These are phyloP conservation scores for Camellia sinensis DNA, from an alignment of 148 eudicot genomes.

Conservation along the genomic window DNA sequence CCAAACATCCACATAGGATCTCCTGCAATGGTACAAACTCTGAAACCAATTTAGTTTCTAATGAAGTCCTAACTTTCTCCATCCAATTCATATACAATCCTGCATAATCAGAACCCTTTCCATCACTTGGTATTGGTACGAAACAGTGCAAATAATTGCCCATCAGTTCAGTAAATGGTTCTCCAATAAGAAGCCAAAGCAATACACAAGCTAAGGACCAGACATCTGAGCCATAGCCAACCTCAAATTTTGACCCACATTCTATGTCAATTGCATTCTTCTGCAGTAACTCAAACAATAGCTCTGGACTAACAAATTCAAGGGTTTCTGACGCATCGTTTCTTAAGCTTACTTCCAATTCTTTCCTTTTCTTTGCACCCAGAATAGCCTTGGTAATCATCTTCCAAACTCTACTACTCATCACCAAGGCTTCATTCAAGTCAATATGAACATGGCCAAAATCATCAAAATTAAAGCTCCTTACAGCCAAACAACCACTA, in stretches of 20 bases:
- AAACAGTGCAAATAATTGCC: slow-evolving; percentile 25
- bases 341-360: slow-evolving; percentile 20
- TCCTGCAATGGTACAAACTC: slow-evolving; percentile 31
- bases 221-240: slow-evolving; percentile 53
- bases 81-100: slow-evolving; percentile 37
- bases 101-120: slow-evolving; percentile 28
- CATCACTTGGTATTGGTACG: slow-evolving; percentile 19
- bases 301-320: slow-evolving; percentile 66
- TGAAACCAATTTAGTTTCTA: slow-evolving; percentile 29
- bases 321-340: slow-evolving; percentile 22
- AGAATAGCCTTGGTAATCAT: slow-evolving; percentile 21
- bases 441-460: slow-evolving; percentile 57
- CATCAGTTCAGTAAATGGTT: slow-evolving; percentile 44
- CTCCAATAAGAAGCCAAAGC: slow-evolving; percentile 55
- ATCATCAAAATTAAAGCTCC: slow-evolving; percentile 54
- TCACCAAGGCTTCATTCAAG: slow-evolving; percentile 40
- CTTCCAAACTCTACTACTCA: slow-evolving; percentile 41
- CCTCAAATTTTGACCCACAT: slow-evolving; percentile 20
- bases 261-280: slow-evolving; percentile 39
- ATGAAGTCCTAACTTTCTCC: slow-evolving; percentile 28
- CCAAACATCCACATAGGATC: slow-evolving; percentile 50
- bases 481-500: slow-evolving; percentile 47
- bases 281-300: slow-evolving; percentile 39
- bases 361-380: slow-evolving; percentile 12
- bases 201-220: slow-evolving; percentile 76